These are phyloP conservation scores for Debaryomyces tyrocola DNA, from an alignment of 805 yeast species.

Conservation along the genomic window DNA sequence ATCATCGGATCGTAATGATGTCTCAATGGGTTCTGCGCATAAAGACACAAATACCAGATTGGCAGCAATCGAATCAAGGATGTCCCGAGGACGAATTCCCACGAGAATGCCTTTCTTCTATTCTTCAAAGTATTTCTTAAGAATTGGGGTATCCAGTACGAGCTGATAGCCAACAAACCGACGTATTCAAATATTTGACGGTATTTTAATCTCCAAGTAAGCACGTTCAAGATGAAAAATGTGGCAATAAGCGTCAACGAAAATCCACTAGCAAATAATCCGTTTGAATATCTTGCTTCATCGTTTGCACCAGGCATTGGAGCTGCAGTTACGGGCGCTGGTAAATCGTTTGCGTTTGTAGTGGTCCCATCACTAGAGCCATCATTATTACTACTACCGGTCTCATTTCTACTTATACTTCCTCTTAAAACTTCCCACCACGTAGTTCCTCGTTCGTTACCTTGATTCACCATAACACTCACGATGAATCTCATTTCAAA, in stretches of 20 bases:
- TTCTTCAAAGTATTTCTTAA: conserved; percentile 74
- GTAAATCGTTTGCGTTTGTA: background rate
- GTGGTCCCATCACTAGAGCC: background rate
- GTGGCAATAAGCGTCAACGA: conserved; percentile 34
- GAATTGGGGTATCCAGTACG: conserved; percentile 89
- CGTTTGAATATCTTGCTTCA: conserved; percentile 22
- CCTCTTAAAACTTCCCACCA: conserved; percentile 70
- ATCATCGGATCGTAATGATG: conserved; percentile 63
- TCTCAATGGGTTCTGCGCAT: conserved; percentile 59
- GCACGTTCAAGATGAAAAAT: conserved; percentile 55
- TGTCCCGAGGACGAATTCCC: conserved; percentile 76
- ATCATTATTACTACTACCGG: conserved; percentile 17
- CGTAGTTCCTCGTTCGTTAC: conserved; percentile 67
- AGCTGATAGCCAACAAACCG: conserved; percentile 52
- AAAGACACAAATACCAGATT: conserved; percentile 56
- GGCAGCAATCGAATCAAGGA: conserved; percentile 66
- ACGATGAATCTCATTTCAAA: conserved; percentile 77
- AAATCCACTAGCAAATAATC: conserved; percentile 26
- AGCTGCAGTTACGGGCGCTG: background rate
- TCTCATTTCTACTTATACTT: conserved; percentile 36
- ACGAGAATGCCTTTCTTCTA: conserved; percentile 58
- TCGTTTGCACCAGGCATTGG: conserved; percentile 10
- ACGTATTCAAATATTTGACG: conserved; percentile 60
- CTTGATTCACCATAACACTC: conserved; percentile 65
- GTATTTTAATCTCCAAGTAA: conserved; percentile 60